Evolutionary conservation across 352 stramenopile species (phyloP).

Genomic region (Saprolegnia diclina): DNA sequence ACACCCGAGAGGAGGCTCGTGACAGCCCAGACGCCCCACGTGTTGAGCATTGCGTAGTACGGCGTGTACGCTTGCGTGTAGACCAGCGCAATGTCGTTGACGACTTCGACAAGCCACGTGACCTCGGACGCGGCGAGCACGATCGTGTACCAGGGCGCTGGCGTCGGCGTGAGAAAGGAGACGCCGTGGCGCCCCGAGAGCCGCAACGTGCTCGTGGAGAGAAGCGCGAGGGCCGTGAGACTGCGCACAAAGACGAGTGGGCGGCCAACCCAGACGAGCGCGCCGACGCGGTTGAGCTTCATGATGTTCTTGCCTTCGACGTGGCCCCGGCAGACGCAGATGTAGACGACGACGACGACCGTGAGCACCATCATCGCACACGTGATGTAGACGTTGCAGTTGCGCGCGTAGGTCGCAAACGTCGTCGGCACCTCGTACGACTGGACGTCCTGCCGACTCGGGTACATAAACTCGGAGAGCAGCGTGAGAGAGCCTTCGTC

Average conservation of each 20-base stretch:
- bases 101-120: slow-evolving; percentile 14
- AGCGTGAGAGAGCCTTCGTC: background rate
- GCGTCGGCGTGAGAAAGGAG: background rate
- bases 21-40: background rate
- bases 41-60: background rate
- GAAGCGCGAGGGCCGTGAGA: slow-evolving; percentile 11
- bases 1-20: background rate
- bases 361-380: slow-evolving; percentile 3
- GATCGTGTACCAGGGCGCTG: slow-evolving; percentile 1
- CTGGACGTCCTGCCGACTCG: background rate
- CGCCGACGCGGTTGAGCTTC: slow-evolving; percentile 16
- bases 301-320: slow-evolving; percentile 4
- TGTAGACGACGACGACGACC: slow-evolving; percentile 4
- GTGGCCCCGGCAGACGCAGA: background rate
- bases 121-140: slow-evolving; percentile 14
- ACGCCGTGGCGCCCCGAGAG: background rate
- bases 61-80: slow-evolving; percentile 18
- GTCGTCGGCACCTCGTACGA: background rate
- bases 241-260: slow-evolving; percentile 19
- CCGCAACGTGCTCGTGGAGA: slow-evolving; percentile 7
- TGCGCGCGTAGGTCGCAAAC: background rate
- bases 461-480: background rate
- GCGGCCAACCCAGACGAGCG: slow-evolving; percentile 16
- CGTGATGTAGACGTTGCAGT: slow-evolving; percentile 1
- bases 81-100: slow-evolving; percentile 14